A percentile compares a stretch with the other conserved stretches of the same genome.
Conservation (phyloP, 805 yeast species). For the Candida nanaspora region DNA sequence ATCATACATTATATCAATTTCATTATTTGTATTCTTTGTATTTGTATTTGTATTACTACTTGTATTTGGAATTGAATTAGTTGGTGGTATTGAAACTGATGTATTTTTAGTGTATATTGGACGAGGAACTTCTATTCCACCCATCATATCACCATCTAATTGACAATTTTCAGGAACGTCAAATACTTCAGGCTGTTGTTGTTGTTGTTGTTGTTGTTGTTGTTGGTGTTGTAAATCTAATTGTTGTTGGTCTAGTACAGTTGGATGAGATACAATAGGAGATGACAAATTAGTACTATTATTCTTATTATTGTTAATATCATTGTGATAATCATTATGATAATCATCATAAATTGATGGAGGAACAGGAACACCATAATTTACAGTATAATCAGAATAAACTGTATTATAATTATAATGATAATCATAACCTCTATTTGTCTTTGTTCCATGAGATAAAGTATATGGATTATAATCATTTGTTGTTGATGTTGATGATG, state of each 20-base stretch:
- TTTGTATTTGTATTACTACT: neutral
- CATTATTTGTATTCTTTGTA: neutral
- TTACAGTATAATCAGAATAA: conserved; percentile 23
- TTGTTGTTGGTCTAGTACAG: neutral
- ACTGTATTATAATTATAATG: conserved; percentile 78
- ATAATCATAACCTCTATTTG: conserved; percentile 69
- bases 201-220: conserved; percentile 12
- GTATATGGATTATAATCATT: conserved; percentile 31
- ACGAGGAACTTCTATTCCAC: too few relatives aligned
- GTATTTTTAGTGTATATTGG: too few relatives aligned
- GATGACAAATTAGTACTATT: too few relatives aligned
- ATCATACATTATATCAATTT: neutral
- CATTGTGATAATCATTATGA: conserved; percentile 14
- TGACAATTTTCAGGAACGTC: conserved; percentile 37
- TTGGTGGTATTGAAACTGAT: too few relatives aligned
- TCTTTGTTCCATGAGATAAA: conserved; percentile 65
- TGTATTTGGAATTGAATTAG: conserved; percentile 4
- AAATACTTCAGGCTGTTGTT: conserved; percentile 19
- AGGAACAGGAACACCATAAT: neutral
- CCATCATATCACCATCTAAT: conserved; percentile 16
- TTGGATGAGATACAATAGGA: neutral
- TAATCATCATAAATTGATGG: neutral
- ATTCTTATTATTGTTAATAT: too few relatives aligned
- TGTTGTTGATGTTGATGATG: conserved; percentile 1
- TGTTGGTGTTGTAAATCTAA: neutral